These are phyloP conservation scores for Juncus effusus DNA, from an alignment of 176 grass and related monocot genomes.

Conservation along the genomic window DNA sequence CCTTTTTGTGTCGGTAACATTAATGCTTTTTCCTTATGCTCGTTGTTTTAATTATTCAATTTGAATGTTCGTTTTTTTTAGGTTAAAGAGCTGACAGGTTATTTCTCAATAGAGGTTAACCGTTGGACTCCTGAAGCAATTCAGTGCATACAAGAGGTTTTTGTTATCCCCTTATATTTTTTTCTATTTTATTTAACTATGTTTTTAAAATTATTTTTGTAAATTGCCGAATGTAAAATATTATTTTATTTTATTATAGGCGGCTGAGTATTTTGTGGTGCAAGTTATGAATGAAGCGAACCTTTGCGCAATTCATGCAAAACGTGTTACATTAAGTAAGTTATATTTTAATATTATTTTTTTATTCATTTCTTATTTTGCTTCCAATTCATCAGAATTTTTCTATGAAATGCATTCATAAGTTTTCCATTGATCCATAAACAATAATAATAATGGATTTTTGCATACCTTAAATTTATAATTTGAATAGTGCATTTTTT, in stretches of 20 bases:
- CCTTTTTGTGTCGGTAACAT: no score
- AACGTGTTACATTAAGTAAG: conserved; percentile 65
- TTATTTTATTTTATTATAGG: conserved; percentile 34
- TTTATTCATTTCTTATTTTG: conserved; percentile 18
- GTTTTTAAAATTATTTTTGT: neutral
- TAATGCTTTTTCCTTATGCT: neutral
- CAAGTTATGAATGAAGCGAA: conserved; percentile 45
- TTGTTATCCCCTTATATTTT: neutral
- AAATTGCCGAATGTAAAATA: neutral
- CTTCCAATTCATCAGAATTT: neutral
- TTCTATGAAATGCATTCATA: neutral
- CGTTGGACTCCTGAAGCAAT: conserved; percentile 42
- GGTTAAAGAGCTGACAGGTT: conserved; percentile 52
- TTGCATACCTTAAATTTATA: no score
- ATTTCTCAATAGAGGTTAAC: conserved; percentile 14
- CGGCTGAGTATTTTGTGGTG: conserved; percentile 48
- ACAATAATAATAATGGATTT: conserved; percentile 1
- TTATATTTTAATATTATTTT: conserved; percentile 12
- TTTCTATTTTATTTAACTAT: conserved; percentile 1
- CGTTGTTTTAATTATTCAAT: neutral
- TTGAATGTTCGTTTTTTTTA: conserved; percentile 32
- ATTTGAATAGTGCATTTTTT: no score
- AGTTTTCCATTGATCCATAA: conserved; percentile 10
- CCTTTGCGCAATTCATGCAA: conserved; percentile 59
- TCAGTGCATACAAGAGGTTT: conserved; percentile 39